These are phyloP conservation scores for Aspergillus amoenus DNA, from an alignment of 2,329 filamentous ascomycete species.

Conservation along the genomic window DNA sequence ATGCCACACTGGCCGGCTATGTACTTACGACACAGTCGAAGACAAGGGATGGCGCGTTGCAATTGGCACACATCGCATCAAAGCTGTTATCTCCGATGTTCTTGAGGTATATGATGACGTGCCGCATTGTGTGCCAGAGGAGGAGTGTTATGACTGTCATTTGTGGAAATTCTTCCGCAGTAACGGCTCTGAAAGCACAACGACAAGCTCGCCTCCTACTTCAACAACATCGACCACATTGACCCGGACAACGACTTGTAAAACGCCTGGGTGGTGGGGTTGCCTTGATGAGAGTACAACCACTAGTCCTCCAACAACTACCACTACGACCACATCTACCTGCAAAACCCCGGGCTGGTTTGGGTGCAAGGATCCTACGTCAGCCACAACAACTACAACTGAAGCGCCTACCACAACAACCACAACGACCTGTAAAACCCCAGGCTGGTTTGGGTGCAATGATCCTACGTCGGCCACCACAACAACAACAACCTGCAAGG, in stretches of 20 bases:
- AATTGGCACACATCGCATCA: constrained; percentile 87
- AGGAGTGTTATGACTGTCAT: constrained; percentile 82
- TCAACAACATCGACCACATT: constrained; percentile 26
- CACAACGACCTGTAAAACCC: constrained; percentile 41
- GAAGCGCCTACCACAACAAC: constrained; percentile 28
- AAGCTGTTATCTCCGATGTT: constrained; percentile 82
- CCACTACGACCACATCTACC: constrained; percentile 23
- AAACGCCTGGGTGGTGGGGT: constrained; percentile 92
- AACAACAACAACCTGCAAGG: constrained; percentile 24
- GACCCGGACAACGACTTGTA: constrained; percentile 79
- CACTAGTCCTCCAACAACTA: constrained; percentile 32
- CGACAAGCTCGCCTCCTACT: constrained; percentile 25
- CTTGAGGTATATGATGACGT: constrained; percentile 79
- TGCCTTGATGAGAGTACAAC: constrained; percentile 52
- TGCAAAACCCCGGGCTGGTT: constrained; percentile 43
- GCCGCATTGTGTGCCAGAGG: constrained; percentile 72
- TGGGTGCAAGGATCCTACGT: constrained; percentile 41
- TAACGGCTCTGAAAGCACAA: constrained; percentile 75
- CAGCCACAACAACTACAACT: constrained; percentile 34
- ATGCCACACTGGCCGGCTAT: constrained; percentile 88
- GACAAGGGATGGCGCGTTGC: constrained; percentile 92
- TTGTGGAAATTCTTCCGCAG: constrained; percentile 95
- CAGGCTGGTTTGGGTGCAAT: constrained; percentile 47
- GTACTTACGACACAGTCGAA: constrained; percentile 86
- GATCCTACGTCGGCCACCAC: constrained; percentile 31